Conservation (phyloP, 306 rosid genomes). For the Cicer yamashitae region DNA sequence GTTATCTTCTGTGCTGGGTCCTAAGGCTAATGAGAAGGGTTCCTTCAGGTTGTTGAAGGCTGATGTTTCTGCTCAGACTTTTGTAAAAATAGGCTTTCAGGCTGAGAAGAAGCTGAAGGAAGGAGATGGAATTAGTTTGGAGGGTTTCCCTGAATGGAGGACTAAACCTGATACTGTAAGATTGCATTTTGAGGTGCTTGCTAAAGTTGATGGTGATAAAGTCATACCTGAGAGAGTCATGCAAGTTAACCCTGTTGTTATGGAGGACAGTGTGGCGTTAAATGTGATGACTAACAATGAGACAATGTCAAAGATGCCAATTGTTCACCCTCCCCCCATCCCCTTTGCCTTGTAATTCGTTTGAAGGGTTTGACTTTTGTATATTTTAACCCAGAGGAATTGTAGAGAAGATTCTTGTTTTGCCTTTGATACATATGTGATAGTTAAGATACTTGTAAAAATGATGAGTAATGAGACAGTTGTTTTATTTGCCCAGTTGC, state of each 20-base stretch:
- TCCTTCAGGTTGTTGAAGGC: slow-evolving; percentile 90
- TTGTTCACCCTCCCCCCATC: slow-evolving; percentile 61
- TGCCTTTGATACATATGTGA: slow-evolving; percentile 4
- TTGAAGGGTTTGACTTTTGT: slow-evolving; percentile 34
- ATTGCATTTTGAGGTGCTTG: slow-evolving; percentile 88
- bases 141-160: slow-evolving; percentile 79
- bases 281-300: slow-evolving; percentile 54
- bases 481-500: slow-evolving; percentile 35
- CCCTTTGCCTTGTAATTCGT: slow-evolving; percentile 60
- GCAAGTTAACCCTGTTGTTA: slow-evolving; percentile 58
- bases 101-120: slow-evolving; percentile 84
- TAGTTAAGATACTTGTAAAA: slow-evolving; percentile 40
- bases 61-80: slow-evolving; percentile 84
- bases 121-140: slow-evolving; percentile 63
- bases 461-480: slow-evolving; percentile 29
- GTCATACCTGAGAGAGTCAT: slow-evolving; percentile 76
- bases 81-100: slow-evolving; percentile 78
- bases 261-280: slow-evolving; percentile 63
- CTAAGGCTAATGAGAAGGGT: slow-evolving; percentile 69
- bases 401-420: slow-evolving; percentile 40
- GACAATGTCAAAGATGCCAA: slow-evolving; percentile 62
- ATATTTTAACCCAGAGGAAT: not conserved
- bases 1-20: slow-evolving; percentile 75
- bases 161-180: slow-evolving; percentile 75
- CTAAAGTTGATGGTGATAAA: slow-evolving; percentile 85